phyloP scores from a whole-genome alignment of 2,329 filamentous ascomycete species.

The Neofusicoccum parvum region DNA sequence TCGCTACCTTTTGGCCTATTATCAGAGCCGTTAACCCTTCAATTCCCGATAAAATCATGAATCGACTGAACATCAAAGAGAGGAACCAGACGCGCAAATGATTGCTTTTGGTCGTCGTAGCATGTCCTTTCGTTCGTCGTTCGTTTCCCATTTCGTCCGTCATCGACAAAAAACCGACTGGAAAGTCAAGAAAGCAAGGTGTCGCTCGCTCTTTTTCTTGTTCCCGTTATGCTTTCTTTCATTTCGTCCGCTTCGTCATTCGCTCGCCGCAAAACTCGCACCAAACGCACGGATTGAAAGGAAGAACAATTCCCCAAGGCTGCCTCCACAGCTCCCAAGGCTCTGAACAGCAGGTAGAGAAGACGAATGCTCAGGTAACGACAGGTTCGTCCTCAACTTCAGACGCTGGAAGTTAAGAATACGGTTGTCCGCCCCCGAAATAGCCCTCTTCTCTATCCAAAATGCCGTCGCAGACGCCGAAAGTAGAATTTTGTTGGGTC shows the following conservation, averaged over 20 bases:
- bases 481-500: neutral
- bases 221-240: conserved; percentile 17
- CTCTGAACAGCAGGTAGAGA: neutral
- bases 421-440: neutral
- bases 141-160: conserved; percentile 8
- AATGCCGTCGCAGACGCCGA: conserved; percentile 5
- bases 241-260: conserved; percentile 10
- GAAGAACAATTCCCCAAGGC: conserved; percentile 2
- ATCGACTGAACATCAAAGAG: conserved; percentile 16
- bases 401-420: conserved; percentile 8
- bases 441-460: conserved; percentile 1
- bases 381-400: conserved; percentile 7
- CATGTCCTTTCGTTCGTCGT: conserved; percentile 17
- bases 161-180: conserved; percentile 12
- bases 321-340: neutral
- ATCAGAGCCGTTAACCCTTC: neutral
- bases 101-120: conserved; percentile 17
- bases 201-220: conserved; percentile 12
- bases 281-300: conserved; percentile 4
- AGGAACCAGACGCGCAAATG: conserved; percentile 16
- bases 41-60: neutral
- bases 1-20: conserved; percentile 8
- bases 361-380: neutral
- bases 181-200: conserved; percentile 3
- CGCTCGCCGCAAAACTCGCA: neutral